Base-by-base conservation (phyloP, 73 alveolate species). In the Paramecium sonneborni region DNA sequence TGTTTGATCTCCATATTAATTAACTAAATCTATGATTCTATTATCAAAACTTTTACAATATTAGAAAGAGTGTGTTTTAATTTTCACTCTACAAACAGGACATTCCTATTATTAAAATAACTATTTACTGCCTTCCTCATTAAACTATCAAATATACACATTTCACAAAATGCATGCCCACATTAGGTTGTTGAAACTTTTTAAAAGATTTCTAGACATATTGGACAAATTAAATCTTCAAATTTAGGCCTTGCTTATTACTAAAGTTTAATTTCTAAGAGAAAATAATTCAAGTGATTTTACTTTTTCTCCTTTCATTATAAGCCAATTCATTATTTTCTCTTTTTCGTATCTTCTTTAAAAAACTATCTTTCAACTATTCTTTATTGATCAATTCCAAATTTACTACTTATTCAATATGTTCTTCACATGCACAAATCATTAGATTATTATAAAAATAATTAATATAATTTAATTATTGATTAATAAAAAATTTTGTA, bases 161-260 rank as follows among this genome's bases (percentile, higher is more conserved):
- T 69, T 84, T 93, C 96, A 85, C 98, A 95, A 74, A 90, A 95
- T 48, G 96, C 86, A 72, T 95, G 96, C 46, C 98, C 98, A 85
- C 98, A 95, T 41, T 67, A 20, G n/a, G 96, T 84, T n/a, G 95
- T 58, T 6, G 88, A 35, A 43, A 95, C 76, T 28, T 85, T 93
- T 56, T 85, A 70, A 34, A 93, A 55, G 48, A 68, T 52, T 21
- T 92, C 94, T 20, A 88, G 18, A 46, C 98, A 95, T 10, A 95
- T 55, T 28, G 96, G 96, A 70, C 98, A 95, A 28, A 93, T 44
- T 68, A 93, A 30, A 44, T 67, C 68, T 23, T 56, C 57, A 37
- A 32, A 44, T 18, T 46, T 92, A 26, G 62, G 90, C 15, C 57
- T 57, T 34, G 18, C 21, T 14, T 30, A 10, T 24, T 23, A 18